phyloP scores from a whole-genome alignment of 106 monocot species.

The Allium cepa region DNA sequence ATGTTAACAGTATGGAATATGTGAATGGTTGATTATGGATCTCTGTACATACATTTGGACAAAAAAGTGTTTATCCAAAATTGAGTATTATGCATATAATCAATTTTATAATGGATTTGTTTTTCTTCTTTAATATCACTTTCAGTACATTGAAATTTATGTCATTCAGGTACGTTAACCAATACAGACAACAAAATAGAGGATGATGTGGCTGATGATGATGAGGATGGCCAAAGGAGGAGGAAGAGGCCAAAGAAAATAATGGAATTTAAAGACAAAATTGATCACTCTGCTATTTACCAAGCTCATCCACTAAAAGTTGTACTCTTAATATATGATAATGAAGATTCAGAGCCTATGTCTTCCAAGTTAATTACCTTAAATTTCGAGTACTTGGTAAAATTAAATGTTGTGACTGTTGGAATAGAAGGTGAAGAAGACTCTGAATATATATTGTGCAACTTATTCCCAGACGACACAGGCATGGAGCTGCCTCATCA shows the following conservation, averaged over 20 bases:
- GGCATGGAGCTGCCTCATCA: constrained; percentile 78
- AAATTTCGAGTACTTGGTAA: constrained; percentile 82
- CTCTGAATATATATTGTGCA: constrained; percentile 70
- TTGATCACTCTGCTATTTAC: constrained; percentile 30
- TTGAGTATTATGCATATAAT: no score
- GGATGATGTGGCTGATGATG: constrained; percentile 79
- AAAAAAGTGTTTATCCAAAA: no score
- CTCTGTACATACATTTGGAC: no score
- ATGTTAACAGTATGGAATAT: no score
- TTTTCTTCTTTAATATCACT: no score
- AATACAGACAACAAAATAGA: constrained; percentile 37
- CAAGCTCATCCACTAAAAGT: constrained; percentile 80
- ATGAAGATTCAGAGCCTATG: constrained; percentile 37
- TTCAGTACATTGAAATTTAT: neutral
- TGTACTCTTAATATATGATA: constrained; percentile 59
- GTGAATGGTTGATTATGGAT: no score
- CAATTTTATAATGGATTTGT: no score
- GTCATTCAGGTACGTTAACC: constrained; percentile 29
- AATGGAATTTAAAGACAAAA: constrained; percentile 28
- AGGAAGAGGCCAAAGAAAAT: constrained; percentile 80
- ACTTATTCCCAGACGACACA: constrained; percentile 92
- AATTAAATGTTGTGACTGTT: constrained; percentile 84
- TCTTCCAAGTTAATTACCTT: constrained; percentile 38
- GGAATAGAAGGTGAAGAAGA: constrained; percentile 64
- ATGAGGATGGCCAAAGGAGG: constrained; percentile 92